Base-by-base conservation (phyloP, 345 rosid genomes). In the Syzygium aqueum region DNA sequence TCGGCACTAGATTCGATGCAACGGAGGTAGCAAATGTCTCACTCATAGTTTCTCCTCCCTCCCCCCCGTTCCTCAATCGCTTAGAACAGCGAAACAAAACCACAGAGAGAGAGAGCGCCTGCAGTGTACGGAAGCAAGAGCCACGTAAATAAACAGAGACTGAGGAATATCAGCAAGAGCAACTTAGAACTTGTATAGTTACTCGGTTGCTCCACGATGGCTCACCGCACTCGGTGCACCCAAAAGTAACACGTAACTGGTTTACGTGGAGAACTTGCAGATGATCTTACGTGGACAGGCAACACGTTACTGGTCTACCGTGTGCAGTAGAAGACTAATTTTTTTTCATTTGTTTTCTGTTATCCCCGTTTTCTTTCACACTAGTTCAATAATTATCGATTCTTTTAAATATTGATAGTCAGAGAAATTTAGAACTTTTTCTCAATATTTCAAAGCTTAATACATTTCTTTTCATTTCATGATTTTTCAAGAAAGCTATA, bases 151-250 rank as follows among this genome's bases (percentile, higher is more conserved):
- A 56, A 56, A 22, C 61, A 9, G 13, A 4, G 61, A 56, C 13
- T 3, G n/a, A 9, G 5, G 61, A 56, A 56, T 56, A 1, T 56
- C n/a, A 10, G 13, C 61, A 3, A 56, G n/a, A 56, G 61, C 61
- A 56, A 22, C 27, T 9, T 9, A 15, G 4, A 3, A 8, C 25
- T 4, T 1, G 11, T 1, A 21, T 9, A 3, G 8, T 6, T 0
- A 23, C n/a, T 56, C 9, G 61, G 61, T 9, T 4, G n/a, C 61
- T 56, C 61, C 11, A 23, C 0, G n/a, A 22, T n/a, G n/a, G n/a
- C n/a, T n/a, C n/a, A n/a, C n/a, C n/a, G n/a, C 59, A 3, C 27
- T 54, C 12, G 27, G 5, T 22, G 59, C 27, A 3, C 27, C 27
- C 27, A 54, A 37, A 3, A 54, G 59, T 3, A 54, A 56, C 61